Base-by-base conservation (phyloP, 2,329 filamentous ascomycete species). In the Huntiella bhutanensis region DNA sequence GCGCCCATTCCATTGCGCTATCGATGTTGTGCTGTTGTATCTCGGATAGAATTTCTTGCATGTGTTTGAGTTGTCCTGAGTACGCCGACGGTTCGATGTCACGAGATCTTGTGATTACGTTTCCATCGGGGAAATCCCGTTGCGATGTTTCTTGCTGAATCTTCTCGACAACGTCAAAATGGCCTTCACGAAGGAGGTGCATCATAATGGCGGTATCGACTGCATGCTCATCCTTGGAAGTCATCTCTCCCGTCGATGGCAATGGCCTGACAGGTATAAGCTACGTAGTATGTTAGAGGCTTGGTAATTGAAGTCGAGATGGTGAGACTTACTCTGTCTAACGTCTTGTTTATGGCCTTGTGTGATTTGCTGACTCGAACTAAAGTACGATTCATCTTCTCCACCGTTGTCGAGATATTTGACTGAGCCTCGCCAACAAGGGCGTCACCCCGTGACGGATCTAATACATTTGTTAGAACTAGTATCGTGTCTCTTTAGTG, bases 181-280 rank as follows among this genome's bases (percentile, higher is more conserved):
- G 82, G 42, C 91, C 91, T 63, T 96, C 88, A 36, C 91, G 82
- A 35, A 98, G 71, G 16, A 98, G 72, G 58, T 98, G 91, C 86
- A 96, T 95, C 7, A 83, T 83, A 54, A 98, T 92, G 5, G 91
- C 88, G 48, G 87, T 77, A 62, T 95, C 92, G 58, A 96, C 84
- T 10, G 95, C 69, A 12, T 71, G 68, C 3, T 81, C 72, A 53
- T 92, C 77, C 22, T 51, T 35, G 32, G 49, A 46, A 15, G 45
- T 40, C 15, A 78, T 73, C 1, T 75, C 77, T 60, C 95, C 76
- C 33, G 85, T 36, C 32, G 17, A 19, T 7, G 49, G 47, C n/a
- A 51, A 55, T 85, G 78, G 49, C 87, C 82, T 56, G 77, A 81
- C 11, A 79, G 82, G 0, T 88, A 75, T 11, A 82, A 67, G 11